Conservation (phyloP, 352 stramenopile species). For the Pythium phragmiticola region DNA sequence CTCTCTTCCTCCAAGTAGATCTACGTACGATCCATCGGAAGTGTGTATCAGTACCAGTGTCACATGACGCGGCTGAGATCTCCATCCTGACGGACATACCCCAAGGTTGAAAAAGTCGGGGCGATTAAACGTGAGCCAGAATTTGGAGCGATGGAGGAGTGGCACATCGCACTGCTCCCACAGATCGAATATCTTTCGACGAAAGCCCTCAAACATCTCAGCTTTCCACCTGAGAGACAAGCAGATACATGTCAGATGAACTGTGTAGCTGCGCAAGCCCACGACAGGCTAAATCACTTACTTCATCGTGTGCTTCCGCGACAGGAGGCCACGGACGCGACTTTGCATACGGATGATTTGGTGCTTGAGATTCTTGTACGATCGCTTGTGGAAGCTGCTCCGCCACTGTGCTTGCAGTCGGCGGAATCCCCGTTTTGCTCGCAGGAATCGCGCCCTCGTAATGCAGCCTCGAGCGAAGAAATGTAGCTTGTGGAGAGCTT, state of each 20-base stretch:
- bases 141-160: constrained; percentile 75
- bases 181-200: constrained; percentile 62
- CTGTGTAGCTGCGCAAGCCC: no score
- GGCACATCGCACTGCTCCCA: constrained; percentile 68
- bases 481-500: constrained; percentile 27
- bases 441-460: constrained; percentile 42
- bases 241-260: neutral
- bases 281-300: constrained; percentile 15
- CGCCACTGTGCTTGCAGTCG: constrained; percentile 68
- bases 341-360: constrained; percentile 69
- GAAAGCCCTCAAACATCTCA: constrained; percentile 52
- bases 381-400: constrained; percentile 58
- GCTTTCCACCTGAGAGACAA: constrained; percentile 50
- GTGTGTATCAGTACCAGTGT: neutral
- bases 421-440: constrained; percentile 44
- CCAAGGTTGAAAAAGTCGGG: constrained; percentile 78
- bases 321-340: constrained; percentile 53
- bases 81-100: constrained; percentile 28
- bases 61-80: neutral
- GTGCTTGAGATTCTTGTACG: constrained; percentile 59
- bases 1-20: constrained; percentile 68
- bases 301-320: constrained; percentile 57
- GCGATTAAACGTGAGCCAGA: constrained; percentile 77
- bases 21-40: constrained; percentile 30
- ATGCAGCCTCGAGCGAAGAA: constrained; percentile 54